These are phyloP conservation scores for Plenodomus tracheiphilus DNA, from an alignment of 2,329 filamentous ascomycete genomes.

Conservation along the genomic window DNA sequence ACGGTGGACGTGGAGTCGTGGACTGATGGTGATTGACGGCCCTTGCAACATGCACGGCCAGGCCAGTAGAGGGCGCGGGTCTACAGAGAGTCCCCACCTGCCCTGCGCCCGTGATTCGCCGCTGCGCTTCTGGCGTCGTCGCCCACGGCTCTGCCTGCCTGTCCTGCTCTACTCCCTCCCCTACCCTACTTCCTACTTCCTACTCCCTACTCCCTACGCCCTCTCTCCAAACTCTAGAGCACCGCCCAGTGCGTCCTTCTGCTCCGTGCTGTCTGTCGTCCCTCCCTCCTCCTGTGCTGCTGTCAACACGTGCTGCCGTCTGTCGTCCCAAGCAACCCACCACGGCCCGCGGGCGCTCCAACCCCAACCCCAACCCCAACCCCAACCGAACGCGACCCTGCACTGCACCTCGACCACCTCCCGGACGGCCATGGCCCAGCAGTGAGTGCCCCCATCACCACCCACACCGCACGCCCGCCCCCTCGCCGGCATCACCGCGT, in stretches of 20 bases:
- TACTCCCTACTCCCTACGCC: neutral
- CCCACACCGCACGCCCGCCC: constrained; percentile 7
- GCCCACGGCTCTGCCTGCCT: constrained; percentile 21
- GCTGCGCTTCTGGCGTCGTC: constrained; percentile 16
- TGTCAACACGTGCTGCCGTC: too few species aligned
- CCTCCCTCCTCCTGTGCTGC: too few species aligned
- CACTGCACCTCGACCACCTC: too few species aligned
- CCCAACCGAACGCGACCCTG: too few species aligned
- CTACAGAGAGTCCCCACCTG: constrained; percentile 17
- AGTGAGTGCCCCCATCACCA: neutral
- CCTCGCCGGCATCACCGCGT: constrained; percentile 2
- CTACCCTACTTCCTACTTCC: neutral
- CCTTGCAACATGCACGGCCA: too few species aligned
- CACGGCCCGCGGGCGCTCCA: neutral
- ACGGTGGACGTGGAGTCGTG: too few species aligned
- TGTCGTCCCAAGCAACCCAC: too few species aligned
- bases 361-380: neutral
- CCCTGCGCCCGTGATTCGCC: constrained; percentile 25
- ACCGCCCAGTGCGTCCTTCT: too few species aligned
- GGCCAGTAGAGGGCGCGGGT: too few species aligned
- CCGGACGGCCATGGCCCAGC: neutral
- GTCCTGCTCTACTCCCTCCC: neutral
- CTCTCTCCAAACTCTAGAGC: too few species aligned
- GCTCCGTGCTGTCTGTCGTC: too few species aligned
- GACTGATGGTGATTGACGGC: too few species aligned